A percentile compares a stretch with the other conserved stretches of the same genome.
Evolutionary conservation across 176 grass and related monocot genomes (phyloP).

Genomic region (Sorghum bicolor): DNA sequence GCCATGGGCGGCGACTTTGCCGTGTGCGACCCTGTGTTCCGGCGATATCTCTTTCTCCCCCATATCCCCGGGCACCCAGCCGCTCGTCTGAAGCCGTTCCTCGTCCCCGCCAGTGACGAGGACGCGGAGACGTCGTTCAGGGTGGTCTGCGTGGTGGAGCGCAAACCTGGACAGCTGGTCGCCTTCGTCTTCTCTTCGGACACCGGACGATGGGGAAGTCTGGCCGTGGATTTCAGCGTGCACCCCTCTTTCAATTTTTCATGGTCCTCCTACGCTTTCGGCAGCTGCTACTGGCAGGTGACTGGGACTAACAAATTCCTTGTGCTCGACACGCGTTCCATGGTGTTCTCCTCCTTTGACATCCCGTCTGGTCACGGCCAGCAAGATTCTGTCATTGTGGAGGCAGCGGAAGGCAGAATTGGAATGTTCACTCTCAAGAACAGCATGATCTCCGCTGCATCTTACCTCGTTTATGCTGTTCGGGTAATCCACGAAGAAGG

Average conservation of each 20-base stretch:
- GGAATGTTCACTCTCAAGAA: slow-evolving; percentile 24
- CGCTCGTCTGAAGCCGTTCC: slow-evolving; percentile 21
- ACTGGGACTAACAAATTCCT: not conserved
- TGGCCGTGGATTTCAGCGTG: not conserved
- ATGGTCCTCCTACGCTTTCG: slow-evolving; percentile 8
- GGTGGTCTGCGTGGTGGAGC: slow-evolving; percentile 8
- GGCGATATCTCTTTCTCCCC: slow-evolving; percentile 5
- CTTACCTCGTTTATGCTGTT: not conserved
- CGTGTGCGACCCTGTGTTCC: slow-evolving; percentile 23
- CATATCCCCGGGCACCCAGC: not conserved
- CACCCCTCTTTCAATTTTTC: not conserved
- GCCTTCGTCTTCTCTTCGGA: slow-evolving; percentile 41
- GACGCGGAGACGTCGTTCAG: not conserved
- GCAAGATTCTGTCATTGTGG: slow-evolving; percentile 17
- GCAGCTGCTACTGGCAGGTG: slow-evolving; percentile 30
- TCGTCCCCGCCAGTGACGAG: slow-evolving; percentile 1
- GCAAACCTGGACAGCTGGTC: not conserved
- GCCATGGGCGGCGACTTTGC: not conserved
- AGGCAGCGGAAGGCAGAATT: slow-evolving; percentile 14
- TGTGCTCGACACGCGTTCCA: slow-evolving; percentile 12
- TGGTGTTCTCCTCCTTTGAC: slow-evolving; percentile 27
- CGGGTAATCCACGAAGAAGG: not conserved
- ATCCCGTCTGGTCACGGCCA: not conserved
- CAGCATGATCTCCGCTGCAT: slow-evolving; percentile 10
- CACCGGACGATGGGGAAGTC: not conserved